Conservation (phyloP, 2,329 filamentous ascomycete species). For the Botrytis porri region DNA sequence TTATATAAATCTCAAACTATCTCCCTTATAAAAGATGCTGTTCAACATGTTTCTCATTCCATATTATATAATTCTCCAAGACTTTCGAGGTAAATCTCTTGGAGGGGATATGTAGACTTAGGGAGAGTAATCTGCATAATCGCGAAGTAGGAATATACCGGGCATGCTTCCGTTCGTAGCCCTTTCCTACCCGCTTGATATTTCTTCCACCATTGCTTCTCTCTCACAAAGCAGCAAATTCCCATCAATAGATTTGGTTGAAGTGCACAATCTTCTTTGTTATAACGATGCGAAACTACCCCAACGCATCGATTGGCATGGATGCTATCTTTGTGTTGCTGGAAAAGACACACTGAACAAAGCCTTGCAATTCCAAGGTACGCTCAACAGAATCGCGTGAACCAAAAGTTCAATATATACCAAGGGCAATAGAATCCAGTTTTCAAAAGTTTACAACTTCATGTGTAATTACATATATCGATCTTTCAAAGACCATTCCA, state of each 20-base stretch:
- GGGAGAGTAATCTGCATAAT: background rate
- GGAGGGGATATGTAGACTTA: background rate
- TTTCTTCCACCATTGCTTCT: background rate
- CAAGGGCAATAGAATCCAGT: background rate
- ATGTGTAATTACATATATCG: background rate
- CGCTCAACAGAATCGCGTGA: background rate
- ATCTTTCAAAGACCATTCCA: background rate
- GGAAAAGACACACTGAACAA: background rate
- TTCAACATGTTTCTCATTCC: background rate
- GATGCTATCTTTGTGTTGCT: background rate
- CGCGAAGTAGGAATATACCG: background rate
- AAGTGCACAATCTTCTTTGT: conserved; percentile 1
- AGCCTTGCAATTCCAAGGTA: background rate
- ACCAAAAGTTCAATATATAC: too few species aligned
- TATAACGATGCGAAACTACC: background rate
- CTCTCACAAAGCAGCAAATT: background rate
- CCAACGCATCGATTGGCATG: background rate
- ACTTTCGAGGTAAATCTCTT: background rate
- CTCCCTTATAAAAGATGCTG: background rate
- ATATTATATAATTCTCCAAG: background rate
- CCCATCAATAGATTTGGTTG: background rate
- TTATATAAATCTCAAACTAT: background rate
- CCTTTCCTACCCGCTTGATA: background rate
- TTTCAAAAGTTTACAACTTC: background rate
- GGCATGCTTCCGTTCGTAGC: background rate